phyloP scores from a whole-genome alignment of 2,329 filamentous ascomycete genomes.

The Dactylella cylindrospora region DNA sequence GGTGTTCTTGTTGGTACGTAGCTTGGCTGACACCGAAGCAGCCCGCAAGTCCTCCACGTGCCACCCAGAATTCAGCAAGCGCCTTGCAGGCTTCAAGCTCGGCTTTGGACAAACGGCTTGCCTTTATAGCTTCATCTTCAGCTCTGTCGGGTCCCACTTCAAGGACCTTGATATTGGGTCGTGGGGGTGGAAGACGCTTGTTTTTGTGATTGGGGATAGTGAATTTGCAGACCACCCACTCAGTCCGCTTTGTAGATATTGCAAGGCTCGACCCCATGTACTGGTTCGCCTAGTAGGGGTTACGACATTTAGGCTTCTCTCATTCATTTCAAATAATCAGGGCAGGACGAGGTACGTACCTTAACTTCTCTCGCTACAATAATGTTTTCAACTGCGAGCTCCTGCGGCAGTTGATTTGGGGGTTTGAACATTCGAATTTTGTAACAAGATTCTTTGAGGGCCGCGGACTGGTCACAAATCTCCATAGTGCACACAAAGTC shows the following conservation, averaged over 20 bases:
- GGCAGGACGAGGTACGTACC: no score
- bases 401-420: constrained; percentile 13
- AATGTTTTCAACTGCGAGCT: constrained; percentile 12
- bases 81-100: constrained; percentile 32
- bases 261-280: no score
- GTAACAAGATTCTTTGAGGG: constrained; percentile 7
- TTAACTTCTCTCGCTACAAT: constrained; percentile 18
- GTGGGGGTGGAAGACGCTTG: constrained; percentile 1
- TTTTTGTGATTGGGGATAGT: constrained; percentile 3
- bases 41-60: constrained; percentile 15
- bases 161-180: constrained; percentile 15
- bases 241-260: constrained; percentile 15
- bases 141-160: constrained; percentile 15
- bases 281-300: no score
- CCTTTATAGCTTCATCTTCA: constrained; percentile 12
- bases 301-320: no score
- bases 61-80: constrained; percentile 26
- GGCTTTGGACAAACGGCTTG: constrained; percentile 2
- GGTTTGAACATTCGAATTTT: constrained; percentile 20
- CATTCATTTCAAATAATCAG: no score
- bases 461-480: constrained; percentile 30
- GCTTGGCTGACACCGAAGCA: constrained; percentile 14
- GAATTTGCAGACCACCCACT: constrained; percentile 30
- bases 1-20: constrained; percentile 3
- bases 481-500: constrained; percentile 4